Conservation (phyloP, 1,284 basidiomycete species). For the Marasmius sp. region DNA sequence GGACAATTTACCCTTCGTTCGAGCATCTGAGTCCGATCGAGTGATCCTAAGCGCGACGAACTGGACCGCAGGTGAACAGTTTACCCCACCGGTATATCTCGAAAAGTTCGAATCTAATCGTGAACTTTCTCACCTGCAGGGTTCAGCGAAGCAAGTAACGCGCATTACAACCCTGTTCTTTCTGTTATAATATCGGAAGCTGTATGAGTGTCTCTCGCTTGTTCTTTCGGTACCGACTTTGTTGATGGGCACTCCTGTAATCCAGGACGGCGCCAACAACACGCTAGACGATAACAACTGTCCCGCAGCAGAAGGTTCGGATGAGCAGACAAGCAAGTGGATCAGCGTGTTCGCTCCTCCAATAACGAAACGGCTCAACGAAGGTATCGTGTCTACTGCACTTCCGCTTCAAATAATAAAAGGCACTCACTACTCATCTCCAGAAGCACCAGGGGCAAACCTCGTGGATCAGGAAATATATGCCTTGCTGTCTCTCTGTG, state of each 20-base stretch:
- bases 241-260: slow-evolving; percentile 26
- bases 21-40: slow-evolving; percentile 59
- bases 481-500: slow-evolving; percentile 71
- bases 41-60: slow-evolving; percentile 70
- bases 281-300: slow-evolving; percentile 76
- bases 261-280: slow-evolving; percentile 46
- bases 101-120: background rate
- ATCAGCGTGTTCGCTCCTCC: slow-evolving; percentile 52
- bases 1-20: slow-evolving; percentile 59
- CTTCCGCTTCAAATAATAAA: background rate
- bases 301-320: slow-evolving; percentile 50
- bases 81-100: background rate
- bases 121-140: slow-evolving; percentile 33
- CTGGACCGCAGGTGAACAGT: slow-evolving; percentile 62
- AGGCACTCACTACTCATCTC: background rate
- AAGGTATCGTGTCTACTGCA: slow-evolving; percentile 17
- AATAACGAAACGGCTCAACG: slow-evolving; percentile 65
- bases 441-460: slow-evolving; percentile 53
- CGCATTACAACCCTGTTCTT: slow-evolving; percentile 40
- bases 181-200: slow-evolving; percentile 55
- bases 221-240: slow-evolving; percentile 1
- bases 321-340: slow-evolving; percentile 50
- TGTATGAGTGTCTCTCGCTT: slow-evolving; percentile 27
- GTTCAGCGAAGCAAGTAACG: slow-evolving; percentile 46
- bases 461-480: slow-evolving; percentile 57